These are phyloP conservation scores for Eimeria falciformis DNA, from an alignment of 169 alveolate species.

Conservation along the genomic window DNA sequence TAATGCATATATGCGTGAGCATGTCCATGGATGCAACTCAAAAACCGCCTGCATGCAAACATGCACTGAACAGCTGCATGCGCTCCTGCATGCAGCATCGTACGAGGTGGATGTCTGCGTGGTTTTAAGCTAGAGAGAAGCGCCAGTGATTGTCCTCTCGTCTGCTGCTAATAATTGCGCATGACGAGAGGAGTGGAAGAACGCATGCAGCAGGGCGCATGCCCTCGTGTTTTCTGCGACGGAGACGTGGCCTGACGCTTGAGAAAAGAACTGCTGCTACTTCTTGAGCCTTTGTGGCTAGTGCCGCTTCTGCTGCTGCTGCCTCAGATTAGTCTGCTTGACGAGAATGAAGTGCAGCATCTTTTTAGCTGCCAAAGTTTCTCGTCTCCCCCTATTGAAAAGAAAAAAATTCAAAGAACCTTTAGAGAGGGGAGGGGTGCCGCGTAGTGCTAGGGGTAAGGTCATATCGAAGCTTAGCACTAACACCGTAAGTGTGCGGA, in stretches of 20 bases:
- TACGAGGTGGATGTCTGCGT: background rate
- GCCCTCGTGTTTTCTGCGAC: background rate
- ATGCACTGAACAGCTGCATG: constrained; percentile 23
- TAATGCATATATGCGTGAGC: background rate
- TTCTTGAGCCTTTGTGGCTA: background rate
- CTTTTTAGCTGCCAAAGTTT: background rate
- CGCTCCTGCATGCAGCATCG: background rate
- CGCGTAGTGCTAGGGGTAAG: background rate
- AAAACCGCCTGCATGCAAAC: constrained; percentile 42
- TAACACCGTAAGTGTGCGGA: constrained; percentile 18
- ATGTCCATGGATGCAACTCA: background rate
- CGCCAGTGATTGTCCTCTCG: background rate
- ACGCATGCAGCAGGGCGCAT: background rate
- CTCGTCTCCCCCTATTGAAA: background rate
- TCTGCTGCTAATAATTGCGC: background rate
- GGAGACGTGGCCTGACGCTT: background rate
- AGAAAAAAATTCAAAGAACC: background rate
- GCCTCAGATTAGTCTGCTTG: background rate
- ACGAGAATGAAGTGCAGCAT: background rate
- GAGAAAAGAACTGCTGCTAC: constrained; percentile 8
- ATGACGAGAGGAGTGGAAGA: background rate
- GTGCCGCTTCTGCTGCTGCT: background rate
- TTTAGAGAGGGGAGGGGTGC: background rate
- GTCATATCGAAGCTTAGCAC: background rate
- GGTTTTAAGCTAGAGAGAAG: background rate